Conservation (phyloP, 768 basidiomycete species). For the Boletus reticulatus region DNA sequence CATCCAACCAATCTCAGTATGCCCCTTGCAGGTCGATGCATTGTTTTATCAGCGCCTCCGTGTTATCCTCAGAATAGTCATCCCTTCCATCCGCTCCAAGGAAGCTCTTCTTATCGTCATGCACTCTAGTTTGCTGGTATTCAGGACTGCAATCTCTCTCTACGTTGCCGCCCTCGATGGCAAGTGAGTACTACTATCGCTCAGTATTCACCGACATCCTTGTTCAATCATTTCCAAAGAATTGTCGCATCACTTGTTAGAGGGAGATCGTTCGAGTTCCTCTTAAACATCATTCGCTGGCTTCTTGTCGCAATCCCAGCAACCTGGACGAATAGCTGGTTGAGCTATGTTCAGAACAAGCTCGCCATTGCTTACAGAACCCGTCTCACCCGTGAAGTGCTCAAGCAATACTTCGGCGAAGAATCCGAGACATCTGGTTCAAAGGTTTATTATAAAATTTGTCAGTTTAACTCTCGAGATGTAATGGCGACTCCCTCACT, state of each 20-base stretch:
- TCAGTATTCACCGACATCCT: neutral
- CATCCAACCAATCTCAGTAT: neutral
- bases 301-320: conserved; percentile 89
- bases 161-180: conserved; percentile 96
- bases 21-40: conserved; percentile 69
- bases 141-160: conserved; percentile 87
- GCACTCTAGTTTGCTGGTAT: conserved; percentile 87
- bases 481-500: conserved; percentile 4
- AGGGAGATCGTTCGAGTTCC: conserved; percentile 74
- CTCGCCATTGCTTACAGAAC: conserved; percentile 87
- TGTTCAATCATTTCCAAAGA: conserved; percentile 38
- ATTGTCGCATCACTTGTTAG: conserved; percentile 95
- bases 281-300: conserved; percentile 86
- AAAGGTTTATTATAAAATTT: conserved; percentile 92
- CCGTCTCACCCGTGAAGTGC: conserved; percentile 77
- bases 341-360: conserved; percentile 92
- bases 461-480: conserved; percentile 40
- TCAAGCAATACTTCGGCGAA: conserved; percentile 81
- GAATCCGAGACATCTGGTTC: conserved; percentile 61
- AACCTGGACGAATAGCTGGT: conserved; percentile 90
- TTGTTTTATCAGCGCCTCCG: conserved; percentile 83
- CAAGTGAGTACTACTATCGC: conserved; percentile 48
- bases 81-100: conserved; percentile 80
- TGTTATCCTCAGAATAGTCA: conserved; percentile 79
- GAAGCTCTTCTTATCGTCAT: conserved; percentile 84